A percentile compares a stretch with the other conserved stretches of the same genome.
Evolutionary conservation across 1,284 basidiomycete genomes (phyloP).

Genomic region (Tausonia pullulans): DNA sequence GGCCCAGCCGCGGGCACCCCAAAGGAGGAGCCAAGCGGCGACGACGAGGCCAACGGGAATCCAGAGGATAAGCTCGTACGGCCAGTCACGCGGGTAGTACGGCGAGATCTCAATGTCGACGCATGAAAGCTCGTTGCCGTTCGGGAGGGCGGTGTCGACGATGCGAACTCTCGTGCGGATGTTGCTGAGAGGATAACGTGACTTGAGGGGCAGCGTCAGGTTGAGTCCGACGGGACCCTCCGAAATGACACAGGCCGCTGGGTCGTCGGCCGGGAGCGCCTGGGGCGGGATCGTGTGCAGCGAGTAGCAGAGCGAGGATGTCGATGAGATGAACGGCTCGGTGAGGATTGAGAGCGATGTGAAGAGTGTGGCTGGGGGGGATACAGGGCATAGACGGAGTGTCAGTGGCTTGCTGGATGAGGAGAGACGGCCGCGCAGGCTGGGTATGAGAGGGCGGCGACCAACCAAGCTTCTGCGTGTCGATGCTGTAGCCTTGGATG

Average conservation of each 20-base stretch:
- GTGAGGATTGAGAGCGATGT: conserved; percentile 68
- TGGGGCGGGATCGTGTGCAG: conserved; percentile 55
- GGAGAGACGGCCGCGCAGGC: conserved; percentile 14
- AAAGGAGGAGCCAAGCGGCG: conserved; percentile 68
- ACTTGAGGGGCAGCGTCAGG: conserved; percentile 56
- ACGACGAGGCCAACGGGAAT: conserved; percentile 61
- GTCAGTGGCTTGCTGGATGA: not conserved
- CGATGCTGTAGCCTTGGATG: conserved; percentile 50
- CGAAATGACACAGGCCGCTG: conserved; percentile 58
- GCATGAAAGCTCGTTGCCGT: conserved; percentile 61
- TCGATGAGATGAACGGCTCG: conserved; percentile 56
- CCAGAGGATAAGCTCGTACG: conserved; percentile 71
- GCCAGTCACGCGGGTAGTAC: conserved; percentile 52
- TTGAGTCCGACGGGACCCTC: conserved; percentile 72
- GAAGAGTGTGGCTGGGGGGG: conserved; percentile 62
- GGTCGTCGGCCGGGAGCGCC: conserved; percentile 34
- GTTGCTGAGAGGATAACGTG: conserved; percentile 65
- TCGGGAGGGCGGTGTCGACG: conserved; percentile 62
- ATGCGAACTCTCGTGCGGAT: conserved; percentile 72
- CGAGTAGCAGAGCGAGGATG: conserved; percentile 59
- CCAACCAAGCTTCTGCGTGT: conserved; percentile 54
- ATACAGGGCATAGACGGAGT: not conserved
- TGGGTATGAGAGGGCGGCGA: conserved; percentile 18
- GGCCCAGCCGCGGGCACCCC: conserved; percentile 60
- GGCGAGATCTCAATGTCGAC: conserved; percentile 68